Conservation (phyloP, 1,284 basidiomycete species). For the Sporisorium graminicola region DNA sequence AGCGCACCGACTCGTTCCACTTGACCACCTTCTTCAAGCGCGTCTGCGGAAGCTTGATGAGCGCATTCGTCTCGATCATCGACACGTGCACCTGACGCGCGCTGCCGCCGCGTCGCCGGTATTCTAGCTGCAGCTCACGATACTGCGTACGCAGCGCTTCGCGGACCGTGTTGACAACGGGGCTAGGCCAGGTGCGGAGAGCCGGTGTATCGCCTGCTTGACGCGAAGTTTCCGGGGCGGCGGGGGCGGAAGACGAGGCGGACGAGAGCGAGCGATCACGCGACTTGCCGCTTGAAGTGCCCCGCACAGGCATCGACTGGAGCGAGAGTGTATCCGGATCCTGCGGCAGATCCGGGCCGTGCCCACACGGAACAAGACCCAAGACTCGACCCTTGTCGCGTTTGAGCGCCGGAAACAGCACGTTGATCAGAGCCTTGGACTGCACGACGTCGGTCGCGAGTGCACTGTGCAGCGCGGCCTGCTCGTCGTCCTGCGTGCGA, state of each 20-base stretch:
- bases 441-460: slow-evolving; percentile 52
- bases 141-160: slow-evolving; percentile 31
- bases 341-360: slow-evolving; percentile 36
- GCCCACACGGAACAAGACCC: slow-evolving; percentile 43
- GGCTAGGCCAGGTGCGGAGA: slow-evolving; percentile 28
- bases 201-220: not conserved
- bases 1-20: slow-evolving; percentile 44
- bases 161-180: slow-evolving; percentile 38
- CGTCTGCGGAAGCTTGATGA: slow-evolving; percentile 30
- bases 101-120: slow-evolving; percentile 19
- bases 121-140: slow-evolving; percentile 31
- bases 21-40: slow-evolving; percentile 47
- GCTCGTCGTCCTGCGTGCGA: slow-evolving; percentile 37
- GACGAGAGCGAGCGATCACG: slow-evolving; percentile 27
- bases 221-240: not conserved
- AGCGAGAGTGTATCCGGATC: slow-evolving; percentile 43
- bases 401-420: slow-evolving; percentile 50
- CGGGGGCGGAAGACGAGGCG: not conserved
- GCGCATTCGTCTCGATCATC: slow-evolving; percentile 35
- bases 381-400: slow-evolving; percentile 48
- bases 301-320: slow-evolving; percentile 22
- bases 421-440: slow-evolving; percentile 43
- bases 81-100: slow-evolving; percentile 23
- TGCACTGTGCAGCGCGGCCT: slow-evolving; percentile 39
- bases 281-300: slow-evolving; percentile 19